Evolutionary conservation across 192 early-diverging fungal genomes (phyloP).

Genomic region (Linnemannia hyalina): DNA sequence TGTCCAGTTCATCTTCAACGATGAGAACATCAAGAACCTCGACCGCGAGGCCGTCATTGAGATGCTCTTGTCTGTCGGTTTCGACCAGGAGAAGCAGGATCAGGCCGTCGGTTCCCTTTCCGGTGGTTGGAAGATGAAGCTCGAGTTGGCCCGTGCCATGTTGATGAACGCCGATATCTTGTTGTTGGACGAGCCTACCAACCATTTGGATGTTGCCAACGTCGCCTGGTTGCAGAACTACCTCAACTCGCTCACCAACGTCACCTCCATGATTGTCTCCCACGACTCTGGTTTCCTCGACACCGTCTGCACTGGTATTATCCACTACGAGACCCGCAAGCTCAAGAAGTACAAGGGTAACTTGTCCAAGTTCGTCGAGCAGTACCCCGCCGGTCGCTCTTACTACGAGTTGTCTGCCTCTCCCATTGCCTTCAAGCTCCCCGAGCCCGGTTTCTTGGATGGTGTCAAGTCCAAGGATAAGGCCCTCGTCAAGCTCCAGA

Average conservation of each 20-base stretch:
- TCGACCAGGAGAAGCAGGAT: conserved; percentile 72
- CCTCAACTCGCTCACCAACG: conserved; percentile 74
- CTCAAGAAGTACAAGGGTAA: conserved; percentile 83
- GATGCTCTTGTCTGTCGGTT: conserved; percentile 74
- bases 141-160: conserved; percentile 88
- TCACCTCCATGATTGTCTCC: conserved; percentile 87
- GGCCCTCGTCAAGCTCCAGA: conserved; percentile 84
- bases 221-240: conserved; percentile 76
- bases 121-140: conserved; percentile 94
- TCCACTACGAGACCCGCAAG: conserved; percentile 86
- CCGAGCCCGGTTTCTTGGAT: conserved; percentile 79
- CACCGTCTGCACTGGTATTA: conserved; percentile 82
- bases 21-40: conserved; percentile 70
- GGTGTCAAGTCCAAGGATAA: conserved; percentile 82
- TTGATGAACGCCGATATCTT: conserved; percentile 87
- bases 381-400: conserved; percentile 75
- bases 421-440: conserved; percentile 76
- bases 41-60: conserved; percentile 59
- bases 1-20: conserved; percentile 74
- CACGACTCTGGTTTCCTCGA: conserved; percentile 90
- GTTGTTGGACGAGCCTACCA: conserved; percentile 88
- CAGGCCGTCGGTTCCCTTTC: conserved; percentile 81
- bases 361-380: conserved; percentile 83
- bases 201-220: conserved; percentile 82
- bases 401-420: conserved; percentile 79